Evolutionary conservation across 352 stramenopile genomes (phyloP), one percentile per base, ranked within the genome.

Genomic region (Pythium diclinum): DNA sequence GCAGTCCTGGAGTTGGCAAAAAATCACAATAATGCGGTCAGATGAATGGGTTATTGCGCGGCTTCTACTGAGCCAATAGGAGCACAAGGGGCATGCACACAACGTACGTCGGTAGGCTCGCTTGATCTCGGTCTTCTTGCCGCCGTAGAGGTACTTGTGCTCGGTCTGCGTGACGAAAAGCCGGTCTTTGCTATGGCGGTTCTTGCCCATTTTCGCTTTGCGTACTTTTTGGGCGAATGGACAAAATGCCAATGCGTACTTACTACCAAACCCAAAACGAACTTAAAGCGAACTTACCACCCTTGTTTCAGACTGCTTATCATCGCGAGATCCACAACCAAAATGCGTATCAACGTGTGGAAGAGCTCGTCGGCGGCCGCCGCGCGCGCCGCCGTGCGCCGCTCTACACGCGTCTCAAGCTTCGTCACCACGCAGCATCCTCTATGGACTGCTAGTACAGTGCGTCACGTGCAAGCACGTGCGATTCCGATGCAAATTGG

Each of bases 131-230:
- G 83, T 75, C 70, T 97, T 97, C 79, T 98, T 97, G 60, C 93
- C 93, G 44, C 91, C 91, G 62, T 97, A 98, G 52, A 97, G 81
- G 63, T 92, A 89, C 76, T 95, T 97, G 82, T 95, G 92, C 86
- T 97, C 87, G 25, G 85, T 92, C 70, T 91, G 83, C 36, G 87
- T 95, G 74, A 95, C 84, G 72, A 94, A 96, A 61, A 96, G 66
- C 47, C 86, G 79, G 74, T 96, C 88, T 62, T 96, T 96, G 69
- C 79, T 92, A 75, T 96, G 88, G 40, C 87, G 88, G 61, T 96
- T 96, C 83, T 96, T 96, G 68, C 88, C 87, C 88, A 96, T 96
- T 40, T 30, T 69, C 21, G 8, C 46, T 8, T 13, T 23, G n/a
- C 21, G 46, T 38, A 28, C 19, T 51, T 8, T 6, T 32, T 61